Evolutionary conservation across 75 land plant species (phyloP).

Genomic region (Isoetes taiwanensis): DNA sequence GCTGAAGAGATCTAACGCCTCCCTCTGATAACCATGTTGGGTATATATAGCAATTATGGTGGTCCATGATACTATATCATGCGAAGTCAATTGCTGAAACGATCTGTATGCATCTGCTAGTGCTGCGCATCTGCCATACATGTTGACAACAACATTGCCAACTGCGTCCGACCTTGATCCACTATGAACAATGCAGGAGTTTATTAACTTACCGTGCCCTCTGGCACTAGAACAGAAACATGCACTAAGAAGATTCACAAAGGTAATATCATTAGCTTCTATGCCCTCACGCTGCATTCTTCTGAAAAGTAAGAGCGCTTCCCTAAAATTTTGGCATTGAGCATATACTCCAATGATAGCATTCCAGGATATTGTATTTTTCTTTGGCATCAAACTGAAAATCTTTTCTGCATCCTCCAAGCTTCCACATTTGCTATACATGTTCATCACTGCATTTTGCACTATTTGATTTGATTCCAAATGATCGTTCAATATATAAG

Average conservation of each 20-base stretch:
- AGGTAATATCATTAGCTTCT: neutral
- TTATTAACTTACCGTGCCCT: neutral
- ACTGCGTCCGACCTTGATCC: neutral
- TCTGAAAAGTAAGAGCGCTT: neutral
- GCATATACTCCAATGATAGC: conserved; percentile 7
- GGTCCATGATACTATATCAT: conserved; percentile 4
- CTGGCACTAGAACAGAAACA: neutral
- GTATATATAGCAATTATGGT: neutral
- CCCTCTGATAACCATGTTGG: neutral
- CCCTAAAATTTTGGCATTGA: neutral
- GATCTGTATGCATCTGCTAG: neutral
- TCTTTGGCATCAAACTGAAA: neutral
- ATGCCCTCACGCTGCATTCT: neutral
- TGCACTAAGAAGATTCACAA: neutral
- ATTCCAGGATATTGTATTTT: conserved; percentile 9
- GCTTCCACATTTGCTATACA: conserved; percentile 10
- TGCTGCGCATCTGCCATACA: neutral
- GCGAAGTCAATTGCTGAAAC: neutral
- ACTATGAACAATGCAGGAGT: neutral
- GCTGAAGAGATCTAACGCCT: neutral
- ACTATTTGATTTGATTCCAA: neutral
- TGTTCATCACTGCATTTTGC: conserved; percentile 5
- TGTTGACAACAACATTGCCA: neutral
- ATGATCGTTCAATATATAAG: too few species aligned
- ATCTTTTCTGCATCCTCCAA: neutral